Base-by-base conservation (phyloP, 164 flowering plant genomes). In the Buxus sempervirens region DNA sequence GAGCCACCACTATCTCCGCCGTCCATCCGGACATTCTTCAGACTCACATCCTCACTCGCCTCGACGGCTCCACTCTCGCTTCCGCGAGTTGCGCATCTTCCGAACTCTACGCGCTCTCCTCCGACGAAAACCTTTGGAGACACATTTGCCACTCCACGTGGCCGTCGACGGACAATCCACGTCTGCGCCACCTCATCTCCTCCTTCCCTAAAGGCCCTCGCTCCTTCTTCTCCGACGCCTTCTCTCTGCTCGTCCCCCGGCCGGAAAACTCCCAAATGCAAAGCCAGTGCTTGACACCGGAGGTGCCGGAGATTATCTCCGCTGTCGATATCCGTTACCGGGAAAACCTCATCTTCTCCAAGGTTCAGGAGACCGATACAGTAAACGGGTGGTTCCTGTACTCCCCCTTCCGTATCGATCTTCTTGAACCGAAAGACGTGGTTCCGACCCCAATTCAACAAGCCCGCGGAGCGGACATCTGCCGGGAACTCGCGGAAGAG, bases 311-410 rank as follows among this genome's bases (percentile, higher is more conserved):
- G 5, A 48, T 90, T 10, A 78, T 93, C 69, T 93, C 96, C 0
- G 89, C 96, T 70, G 94, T 93, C n/a, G 97, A 93, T 72, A 45
- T 93, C 22, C 79, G 62, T 78, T 86, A 81, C 81, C 38, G 75
- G 14, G 68, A 66, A 68, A 20, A 63, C 1, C 73, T 75, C 7
- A 67, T 93, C 20, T 80, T 81, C 75, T 86, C 97, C 15, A 82
- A 73, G 32, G 85, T 84, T 8, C 58, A 67, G 5, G 82, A 67
- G 54, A 76, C 75, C 10, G 83, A 89, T 41, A 81, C 89, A 1
- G 36, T 4, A 1, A 53, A 82, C 21, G 66, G 70, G 0, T 89
- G 92, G 92, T 91, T 88, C 70, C 60, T 41, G 36, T 58, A 62
- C 60, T 76, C 87, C 0, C 94, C 94, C 0, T 84, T 90, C 75